Base-by-base conservation (phyloP, 2,329 filamentous ascomycete genomes). In the Aureobasidium sp. region DNA sequence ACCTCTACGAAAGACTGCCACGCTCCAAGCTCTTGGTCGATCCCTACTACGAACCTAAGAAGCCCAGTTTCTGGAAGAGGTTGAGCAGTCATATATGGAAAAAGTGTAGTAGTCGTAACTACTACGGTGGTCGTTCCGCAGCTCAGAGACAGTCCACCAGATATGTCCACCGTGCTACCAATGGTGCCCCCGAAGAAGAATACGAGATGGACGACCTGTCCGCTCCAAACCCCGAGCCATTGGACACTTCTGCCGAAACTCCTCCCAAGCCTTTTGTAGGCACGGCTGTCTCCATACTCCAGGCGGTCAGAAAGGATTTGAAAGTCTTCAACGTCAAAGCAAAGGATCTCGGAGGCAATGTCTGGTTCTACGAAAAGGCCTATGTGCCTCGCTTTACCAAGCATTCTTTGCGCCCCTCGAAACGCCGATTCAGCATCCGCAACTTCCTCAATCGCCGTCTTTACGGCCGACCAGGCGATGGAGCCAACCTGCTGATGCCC, bases 51-150 rank as follows among this genome's bases (percentile, higher is more conserved):
- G 21, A 21, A 21, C 21, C 21, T 21, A 21, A 21, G 21, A 21
- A 21, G 21, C 21, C 21, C 21, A 21, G 1, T 21, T 21, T 21
- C 21, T 21, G 21, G 21, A 21, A 21, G 21, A 21, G 21, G 21
- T 21, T 21, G 21, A 21, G 21, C 21, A 21, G 21, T 21, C 21
- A 21, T 1, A 21, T 21, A 21, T 21, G 21, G 21, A 44, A 32
- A 29, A 34, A 36, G 30, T 7, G 14, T 11, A 44, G 39, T 7
- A 16, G 34, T n/a, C 45, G 5, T n/a, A 59, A 59, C 44, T 41
- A 59, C 55, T 59, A 59, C 44, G 55, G 55, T n/a, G 55, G 42
- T 5, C 55, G 55, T n/a, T 49, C 44, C 9, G 36, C 44, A 6
- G 34, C 45, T 2, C 57, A 59, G 45, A 39, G 45, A 47, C 45